These are phyloP conservation scores for Tremellales sp. DNA, from an alignment of 1,284 basidiomycete genomes.

Conservation along the genomic window DNA sequence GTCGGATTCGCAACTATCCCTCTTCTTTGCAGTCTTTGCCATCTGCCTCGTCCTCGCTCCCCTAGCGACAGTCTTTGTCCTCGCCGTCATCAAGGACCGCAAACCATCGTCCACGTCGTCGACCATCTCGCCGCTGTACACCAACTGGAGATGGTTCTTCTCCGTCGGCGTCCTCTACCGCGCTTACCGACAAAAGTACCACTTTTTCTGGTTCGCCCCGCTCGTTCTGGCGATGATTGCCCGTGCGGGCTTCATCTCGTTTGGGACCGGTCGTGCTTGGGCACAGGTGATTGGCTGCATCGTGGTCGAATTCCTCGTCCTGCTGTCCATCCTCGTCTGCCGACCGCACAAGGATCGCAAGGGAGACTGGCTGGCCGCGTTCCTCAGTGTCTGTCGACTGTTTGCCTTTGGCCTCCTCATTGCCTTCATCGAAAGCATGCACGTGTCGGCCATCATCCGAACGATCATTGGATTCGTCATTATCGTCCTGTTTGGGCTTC, in stretches of 20 bases:
- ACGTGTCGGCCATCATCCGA: conserved; percentile 36
- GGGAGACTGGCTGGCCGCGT: conserved; percentile 44
- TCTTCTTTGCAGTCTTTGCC: conserved; percentile 60
- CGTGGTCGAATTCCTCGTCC: conserved; percentile 61
- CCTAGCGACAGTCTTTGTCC: conserved; percentile 49
- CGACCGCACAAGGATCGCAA: conserved; percentile 48
- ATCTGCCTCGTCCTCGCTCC: conserved; percentile 58
- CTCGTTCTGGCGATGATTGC: conserved; percentile 47
- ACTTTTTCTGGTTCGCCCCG: conserved; percentile 51
- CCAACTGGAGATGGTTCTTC: conserved; percentile 44
- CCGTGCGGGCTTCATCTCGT: conserved; percentile 69
- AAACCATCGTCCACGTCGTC: conserved; percentile 29
- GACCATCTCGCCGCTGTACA: conserved; percentile 42
- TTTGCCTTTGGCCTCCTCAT: conserved; percentile 45
- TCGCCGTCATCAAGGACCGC: conserved; percentile 30
- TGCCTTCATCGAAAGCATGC: conserved; percentile 43
- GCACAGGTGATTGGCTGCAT: conserved; percentile 69
- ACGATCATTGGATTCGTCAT: conserved; percentile 47
- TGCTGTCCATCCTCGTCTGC: conserved; percentile 57
- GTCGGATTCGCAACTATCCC: conserved; percentile 73
- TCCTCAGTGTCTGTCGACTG: conserved; percentile 40
- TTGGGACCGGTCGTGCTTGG: conserved; percentile 61
- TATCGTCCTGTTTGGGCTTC: conserved; percentile 46
- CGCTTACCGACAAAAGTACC: conserved; percentile 48
- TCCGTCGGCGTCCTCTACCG: conserved; percentile 48